Conservation (phyloP, 1,284 basidiomycete genomes). For the Phlebopus sp. region DNA sequence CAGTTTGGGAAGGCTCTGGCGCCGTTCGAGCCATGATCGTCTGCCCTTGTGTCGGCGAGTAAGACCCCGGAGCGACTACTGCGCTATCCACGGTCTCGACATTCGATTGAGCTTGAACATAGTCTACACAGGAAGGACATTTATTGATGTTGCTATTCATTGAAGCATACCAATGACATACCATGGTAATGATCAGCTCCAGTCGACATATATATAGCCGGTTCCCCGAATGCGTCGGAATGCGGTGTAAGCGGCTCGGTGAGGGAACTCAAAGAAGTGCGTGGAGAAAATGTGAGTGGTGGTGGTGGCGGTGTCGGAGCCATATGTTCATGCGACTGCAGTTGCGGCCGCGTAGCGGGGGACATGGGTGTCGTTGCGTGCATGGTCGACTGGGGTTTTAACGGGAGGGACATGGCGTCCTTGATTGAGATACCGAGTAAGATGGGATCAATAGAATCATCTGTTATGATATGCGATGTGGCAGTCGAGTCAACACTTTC, state of each 20-base stretch:
- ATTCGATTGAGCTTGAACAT: neutral
- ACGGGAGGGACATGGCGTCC: conserved; percentile 1
- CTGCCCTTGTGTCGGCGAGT: neutral
- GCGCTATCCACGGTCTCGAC: neutral
- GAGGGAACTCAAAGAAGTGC: conserved; percentile 36
- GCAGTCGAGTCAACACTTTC: neutral
- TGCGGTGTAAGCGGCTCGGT: conserved; percentile 33
- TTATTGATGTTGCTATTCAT: conserved; percentile 7
- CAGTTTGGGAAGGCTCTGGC: neutral
- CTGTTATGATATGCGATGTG: conserved; percentile 7
- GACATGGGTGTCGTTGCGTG: neutral
- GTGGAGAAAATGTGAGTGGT: conserved; percentile 33
- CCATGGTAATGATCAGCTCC: conserved; percentile 10
- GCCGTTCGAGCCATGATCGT: neutral
- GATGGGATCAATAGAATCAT: conserved; percentile 37
- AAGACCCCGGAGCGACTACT: neutral
- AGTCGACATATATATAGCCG: neutral
- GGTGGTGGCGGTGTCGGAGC: conserved; percentile 20
- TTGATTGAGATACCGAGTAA: conserved; percentile 30
- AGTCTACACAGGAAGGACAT: conserved; percentile 10
- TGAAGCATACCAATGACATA: conserved; percentile 9
- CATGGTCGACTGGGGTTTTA: conserved; percentile 1
- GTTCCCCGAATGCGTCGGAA: conserved; percentile 20
- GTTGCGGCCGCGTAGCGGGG: neutral
- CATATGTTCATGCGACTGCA: neutral